Evolutionary conservation across 163 green algal species (phyloP), one percentile per base, ranked within the genome.

Genomic region (Smithsoniella earleae): DNA sequence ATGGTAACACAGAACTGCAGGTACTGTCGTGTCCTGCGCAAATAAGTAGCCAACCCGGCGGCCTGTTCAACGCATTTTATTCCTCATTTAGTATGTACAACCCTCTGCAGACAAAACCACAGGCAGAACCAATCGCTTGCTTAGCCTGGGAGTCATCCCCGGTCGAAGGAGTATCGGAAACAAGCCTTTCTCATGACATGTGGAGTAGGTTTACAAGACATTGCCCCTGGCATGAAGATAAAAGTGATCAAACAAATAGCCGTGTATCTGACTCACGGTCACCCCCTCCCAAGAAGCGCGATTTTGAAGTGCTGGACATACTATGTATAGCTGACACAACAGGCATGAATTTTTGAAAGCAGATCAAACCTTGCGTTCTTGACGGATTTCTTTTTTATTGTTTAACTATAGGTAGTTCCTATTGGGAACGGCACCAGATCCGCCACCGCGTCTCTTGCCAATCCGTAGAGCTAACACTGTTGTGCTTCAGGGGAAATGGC

Each of bases 271-370:
- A 69, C 34, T n/a, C 58, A 16, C 20, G 43, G 16, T 13, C 10
- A 30, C 58, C 58, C 5, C 27, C 58, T 22, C 58, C 25, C 10
- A 69, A 43, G 25, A 30, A 69, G 25, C 58, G 58, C 8, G 58
- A 69, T 13, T 69, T 69, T 69, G 58, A 69, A 69, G 58, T 69
- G 58, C 20, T 69, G 27, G 58, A 69, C 25, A 69, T 69, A 30
- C 58, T 69, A n/a, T 69, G 58, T 31, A 69, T 30, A 30, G 58
- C 58, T 38, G 58, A 69, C 58, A 69, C 58, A 36, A 33, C 58
- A 36, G 58, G 58, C 43, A 36, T 27, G 49, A 25, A 2, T 64
- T 6, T 27, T 13, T n/a, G n/a, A n/a, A n/a, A n/a, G n/a, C n/a
- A n/a, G n/a, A n/a, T n/a, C n/a, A n/a, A n/a, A n/a, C n/a, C n/a